Percentiles rank a stretch among this genome's conserved stretches.
These are phyloP conservation scores for Globisporangium nunn DNA, from an alignment of 352 stramenopile genomes.

Conservation along the genomic window DNA sequence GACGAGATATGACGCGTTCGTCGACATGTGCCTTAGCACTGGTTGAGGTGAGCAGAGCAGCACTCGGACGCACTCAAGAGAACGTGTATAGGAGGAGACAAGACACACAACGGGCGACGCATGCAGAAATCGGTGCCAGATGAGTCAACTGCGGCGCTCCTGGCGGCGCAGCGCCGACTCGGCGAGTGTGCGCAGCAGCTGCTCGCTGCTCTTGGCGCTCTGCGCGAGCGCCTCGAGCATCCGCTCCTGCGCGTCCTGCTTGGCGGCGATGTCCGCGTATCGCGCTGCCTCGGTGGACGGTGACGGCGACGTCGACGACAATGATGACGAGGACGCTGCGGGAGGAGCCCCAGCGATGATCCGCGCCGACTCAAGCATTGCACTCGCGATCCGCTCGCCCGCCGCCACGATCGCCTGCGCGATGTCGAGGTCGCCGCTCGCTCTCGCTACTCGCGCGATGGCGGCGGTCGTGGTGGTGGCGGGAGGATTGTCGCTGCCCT, in stretches of 20 bases:
- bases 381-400: constrained; percentile 2
- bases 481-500: no score
- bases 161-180: background rate
- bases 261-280: background rate
- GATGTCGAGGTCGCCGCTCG: background rate
- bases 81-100: no score
- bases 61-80: no score
- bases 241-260: background rate
- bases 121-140: no score
- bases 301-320: background rate
- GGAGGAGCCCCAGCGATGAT: background rate
- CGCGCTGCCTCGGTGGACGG: background rate
- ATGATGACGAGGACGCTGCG: background rate
- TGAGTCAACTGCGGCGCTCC: no score
- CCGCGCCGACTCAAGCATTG: constrained; percentile 5
- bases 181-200: background rate
- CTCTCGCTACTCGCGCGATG: no score
- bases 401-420: constrained; percentile 4
- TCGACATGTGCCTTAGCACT: no score
- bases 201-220: constrained; percentile 3
- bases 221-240: constrained; percentile 3
- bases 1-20: no score
- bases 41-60: no score
- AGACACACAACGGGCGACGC: no score
- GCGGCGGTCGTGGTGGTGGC: no score